A percentile compares a stretch with the other conserved stretches of the same genome.
These are phyloP conservation scores for Phytopythium kandeliae DNA, from an alignment of 352 stramenopile genomes.

Conservation along the genomic window DNA sequence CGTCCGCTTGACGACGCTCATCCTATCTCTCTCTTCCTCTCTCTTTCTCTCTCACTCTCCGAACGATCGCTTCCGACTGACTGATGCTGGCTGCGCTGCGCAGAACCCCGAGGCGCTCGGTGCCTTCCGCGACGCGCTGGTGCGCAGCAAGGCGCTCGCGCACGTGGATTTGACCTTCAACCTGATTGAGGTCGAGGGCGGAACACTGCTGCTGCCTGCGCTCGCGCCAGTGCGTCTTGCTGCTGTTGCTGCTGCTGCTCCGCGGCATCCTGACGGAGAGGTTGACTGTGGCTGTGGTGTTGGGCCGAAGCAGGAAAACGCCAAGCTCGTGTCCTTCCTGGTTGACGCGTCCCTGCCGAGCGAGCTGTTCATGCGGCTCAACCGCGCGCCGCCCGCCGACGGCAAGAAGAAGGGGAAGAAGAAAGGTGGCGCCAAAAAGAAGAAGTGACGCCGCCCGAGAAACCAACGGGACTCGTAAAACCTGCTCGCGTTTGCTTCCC, in stretches of 20 bases:
- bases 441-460: too few species aligned
- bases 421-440: slow-evolving; percentile 64
- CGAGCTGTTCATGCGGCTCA: slow-evolving; percentile 67
- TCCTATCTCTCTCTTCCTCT: too few species aligned
- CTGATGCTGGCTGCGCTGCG: not conserved
- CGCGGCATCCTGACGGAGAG: too few species aligned
- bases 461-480: too few species aligned
- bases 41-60: not conserved
- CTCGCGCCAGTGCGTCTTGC: slow-evolving; percentile 30
- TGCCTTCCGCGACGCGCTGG: slow-evolving; percentile 57
- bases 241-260: too few species aligned
- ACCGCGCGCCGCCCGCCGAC: slow-evolving; percentile 61
- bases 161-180: slow-evolving; percentile 81
- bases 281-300: not conserved
- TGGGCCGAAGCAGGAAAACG: slow-evolving; percentile 30
- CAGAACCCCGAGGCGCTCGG: slow-evolving; percentile 43
- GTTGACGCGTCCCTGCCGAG: slow-evolving; percentile 67
- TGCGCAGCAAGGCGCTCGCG: slow-evolving; percentile 58
- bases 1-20: too few species aligned
- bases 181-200: slow-evolving; percentile 58
- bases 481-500: not conserved
- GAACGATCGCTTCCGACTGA: not conserved
- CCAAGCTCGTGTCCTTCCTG: slow-evolving; percentile 65
- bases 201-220: slow-evolving; percentile 48
- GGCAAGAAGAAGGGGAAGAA: slow-evolving; percentile 80